Evolutionary conservation across 495 filamentous ascomycete genomes (phyloP), one percentile per base, ranked within the genome.

Genomic region (Aspergillus taichungensis): DNA sequence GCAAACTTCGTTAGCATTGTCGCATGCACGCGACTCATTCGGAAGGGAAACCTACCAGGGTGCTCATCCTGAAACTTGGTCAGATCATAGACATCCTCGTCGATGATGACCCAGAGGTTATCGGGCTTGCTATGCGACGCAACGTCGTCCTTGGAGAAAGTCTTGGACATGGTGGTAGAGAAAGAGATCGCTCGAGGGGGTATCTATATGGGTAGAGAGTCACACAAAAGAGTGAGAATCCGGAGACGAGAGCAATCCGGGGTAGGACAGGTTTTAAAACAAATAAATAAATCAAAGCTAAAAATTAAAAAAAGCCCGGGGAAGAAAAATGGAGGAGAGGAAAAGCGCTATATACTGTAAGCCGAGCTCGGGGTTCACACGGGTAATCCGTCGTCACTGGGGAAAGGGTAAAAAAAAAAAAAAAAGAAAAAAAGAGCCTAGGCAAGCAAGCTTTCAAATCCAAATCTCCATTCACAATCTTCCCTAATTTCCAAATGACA

Each of bases 41-140:
- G 13, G 1, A 37, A 29, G 1, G 10, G 9, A 37, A 33, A 54
- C 71, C 54, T 75, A 84, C 84, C 87, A 60, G 88, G 90, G 65
- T 95, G 89, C 52, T 96, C 88, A 45, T 94, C 83, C 65, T 92
- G 87, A 57, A 95, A 95, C 57, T 87, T 87, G 50, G 88, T 92
- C 51, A 99, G 62, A 63, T 99, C 92, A 59, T 95, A 99, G 37
- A 97, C 94, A 64, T 97, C 91, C 48, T 89, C 87, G 52, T 97
- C 94, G 43, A 99, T 78, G 38, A 94, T 75, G 55, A 99, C 83
- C 79, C 83, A 97, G 41, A 96, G 75, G 51, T 80, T 84, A 53
- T 89, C 81, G 36, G 80, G 64, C 66, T 88, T 95, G 72, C 84
- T 92, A 64, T 99, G 87, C 65, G 86, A 79, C 51, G 88, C 82